Evolutionary conservation across 2,329 filamentous ascomycete genomes (phyloP).

Genomic region (Dryadomyces sulphureus): DNA sequence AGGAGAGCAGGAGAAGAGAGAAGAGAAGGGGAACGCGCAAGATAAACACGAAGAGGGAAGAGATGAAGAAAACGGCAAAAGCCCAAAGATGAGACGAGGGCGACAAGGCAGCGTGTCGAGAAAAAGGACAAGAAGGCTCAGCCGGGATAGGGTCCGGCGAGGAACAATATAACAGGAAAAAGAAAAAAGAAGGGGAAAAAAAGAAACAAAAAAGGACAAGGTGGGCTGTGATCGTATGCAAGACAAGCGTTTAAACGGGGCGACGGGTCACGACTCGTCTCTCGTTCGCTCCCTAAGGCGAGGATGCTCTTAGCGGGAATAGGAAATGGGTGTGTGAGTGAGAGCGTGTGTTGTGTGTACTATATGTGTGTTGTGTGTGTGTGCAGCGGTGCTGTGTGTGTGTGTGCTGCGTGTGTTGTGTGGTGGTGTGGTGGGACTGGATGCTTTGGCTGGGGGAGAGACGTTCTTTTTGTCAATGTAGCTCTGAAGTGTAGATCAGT

Average conservation of each 20-base stretch:
- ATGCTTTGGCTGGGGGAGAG: neutral
- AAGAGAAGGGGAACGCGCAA: neutral
- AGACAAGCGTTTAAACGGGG: conserved; percentile 10
- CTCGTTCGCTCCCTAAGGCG: conserved; percentile 4
- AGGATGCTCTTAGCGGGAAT: conserved; percentile 6
- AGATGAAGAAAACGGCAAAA: too few species aligned
- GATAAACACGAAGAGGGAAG: too few species aligned
- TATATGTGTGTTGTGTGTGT: neutral
- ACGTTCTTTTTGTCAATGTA: neutral
- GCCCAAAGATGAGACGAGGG: too few species aligned
- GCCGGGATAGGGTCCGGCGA: neutral
- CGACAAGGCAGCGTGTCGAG: too few species aligned
- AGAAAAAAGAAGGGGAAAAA: neutral
- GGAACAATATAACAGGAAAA: neutral
- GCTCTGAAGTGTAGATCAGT: conserved; percentile 6
- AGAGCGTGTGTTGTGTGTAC: neutral
- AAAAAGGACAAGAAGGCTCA: neutral
- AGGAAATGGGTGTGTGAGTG: too few species aligned
- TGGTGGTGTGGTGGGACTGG: neutral
- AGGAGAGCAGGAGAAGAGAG: neutral
- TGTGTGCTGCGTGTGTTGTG: neutral
- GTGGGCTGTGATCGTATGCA: conserved; percentile 10
- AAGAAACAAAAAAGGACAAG: neutral
- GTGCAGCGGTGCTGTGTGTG: neutral
- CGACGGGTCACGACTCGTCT: conserved; percentile 10